phyloP scores from a whole-genome alignment of 805 yeast genomes.

The Candida lessepsii region DNA sequence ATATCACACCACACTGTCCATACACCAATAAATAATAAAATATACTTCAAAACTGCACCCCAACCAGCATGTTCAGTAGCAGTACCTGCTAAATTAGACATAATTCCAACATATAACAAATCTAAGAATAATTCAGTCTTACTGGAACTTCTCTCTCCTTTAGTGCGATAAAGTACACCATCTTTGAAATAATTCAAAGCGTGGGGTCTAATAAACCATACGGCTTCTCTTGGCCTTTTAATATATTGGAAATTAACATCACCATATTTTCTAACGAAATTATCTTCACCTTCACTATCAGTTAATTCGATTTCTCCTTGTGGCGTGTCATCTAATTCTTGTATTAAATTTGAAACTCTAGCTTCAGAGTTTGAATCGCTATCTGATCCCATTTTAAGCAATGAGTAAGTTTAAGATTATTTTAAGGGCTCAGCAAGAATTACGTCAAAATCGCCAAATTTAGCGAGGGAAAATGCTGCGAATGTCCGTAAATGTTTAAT shows the following conservation, averaged over 20 bases:
- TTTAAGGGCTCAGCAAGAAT: too few species aligned
- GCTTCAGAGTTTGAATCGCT: neutral
- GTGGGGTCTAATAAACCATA: slow-evolving; percentile 50
- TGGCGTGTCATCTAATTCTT: neutral
- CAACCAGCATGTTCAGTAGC: slow-evolving; percentile 54
- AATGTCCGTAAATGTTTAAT: too few species aligned
- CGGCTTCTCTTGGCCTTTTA: slow-evolving; percentile 35
- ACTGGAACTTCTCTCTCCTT: slow-evolving; percentile 51
- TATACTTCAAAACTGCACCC: slow-evolving; percentile 44
- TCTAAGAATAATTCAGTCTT: slow-evolving; percentile 60
- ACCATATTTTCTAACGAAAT: slow-evolving; percentile 49
- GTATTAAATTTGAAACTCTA: neutral
- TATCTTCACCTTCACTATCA: slow-evolving; percentile 37
- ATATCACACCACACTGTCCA: slow-evolving; percentile 67
- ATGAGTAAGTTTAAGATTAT: too few species aligned
- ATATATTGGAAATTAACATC: slow-evolving; percentile 48
- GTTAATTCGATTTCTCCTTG: slow-evolving; percentile 16
- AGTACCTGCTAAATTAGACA: slow-evolving; percentile 54
- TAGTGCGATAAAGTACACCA: slow-evolving; percentile 55
- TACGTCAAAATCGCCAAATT: too few species aligned
- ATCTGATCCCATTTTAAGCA: too few species aligned
- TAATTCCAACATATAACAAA: slow-evolving; percentile 62
- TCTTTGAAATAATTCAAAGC: slow-evolving; percentile 62
- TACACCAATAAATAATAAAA: slow-evolving; percentile 54
- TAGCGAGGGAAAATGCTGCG: too few species aligned